Evolutionary conservation across 2,329 filamentous ascomycete genomes (phyloP), one percentile per base, ranked within the genome.

Genomic region (Thelonectria blattea): DNA sequence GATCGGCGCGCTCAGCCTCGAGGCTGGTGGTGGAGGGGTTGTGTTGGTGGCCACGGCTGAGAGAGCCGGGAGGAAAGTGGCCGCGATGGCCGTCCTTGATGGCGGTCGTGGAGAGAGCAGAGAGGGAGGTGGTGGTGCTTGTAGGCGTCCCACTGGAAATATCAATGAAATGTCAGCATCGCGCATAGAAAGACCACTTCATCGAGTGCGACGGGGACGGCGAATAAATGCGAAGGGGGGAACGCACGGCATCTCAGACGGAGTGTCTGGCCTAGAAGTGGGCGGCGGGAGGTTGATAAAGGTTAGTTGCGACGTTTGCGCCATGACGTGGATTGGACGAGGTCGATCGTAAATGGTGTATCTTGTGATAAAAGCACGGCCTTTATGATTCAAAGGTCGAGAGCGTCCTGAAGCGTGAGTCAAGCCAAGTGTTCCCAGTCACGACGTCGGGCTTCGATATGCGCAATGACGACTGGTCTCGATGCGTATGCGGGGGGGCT

Each of bases 21-120:
- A 95, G 88, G 70, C 90, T 94, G 66, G 86, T 90, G 55, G 86
- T 85, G 7, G 86, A 77, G 67, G 84, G 80, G 68, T 85, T 82
- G 72, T 87, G 81, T 70, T 87, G 77, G 74, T 88, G 80, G 69
- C 85, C 80, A 52, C 87, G 86, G 63, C 81, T 81, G 58, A 84
- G 81, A 59, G 76, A 69, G 9, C 73, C 73, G 20, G 88, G 84
- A 27, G 88, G 86, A 27, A 89, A 83, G 73, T 93, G 88, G 65
- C 94, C 94, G 62, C 92, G 91, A 73, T 97, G 92, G 69, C 94
- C 94, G 74, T 98, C 94, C 78, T 97, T 97, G 83, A 97, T 97
- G 52, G 94, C 94, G 12, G 92, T 95, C 17, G 94, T 97, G 15
- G 92, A 96, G 49, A 98, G 85, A 42, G 93, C 89, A 24, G 92